Conservation (phyloP, 2,329 filamentous ascomycete species). For the Paecilomyces dactylethromorphus region DNA sequence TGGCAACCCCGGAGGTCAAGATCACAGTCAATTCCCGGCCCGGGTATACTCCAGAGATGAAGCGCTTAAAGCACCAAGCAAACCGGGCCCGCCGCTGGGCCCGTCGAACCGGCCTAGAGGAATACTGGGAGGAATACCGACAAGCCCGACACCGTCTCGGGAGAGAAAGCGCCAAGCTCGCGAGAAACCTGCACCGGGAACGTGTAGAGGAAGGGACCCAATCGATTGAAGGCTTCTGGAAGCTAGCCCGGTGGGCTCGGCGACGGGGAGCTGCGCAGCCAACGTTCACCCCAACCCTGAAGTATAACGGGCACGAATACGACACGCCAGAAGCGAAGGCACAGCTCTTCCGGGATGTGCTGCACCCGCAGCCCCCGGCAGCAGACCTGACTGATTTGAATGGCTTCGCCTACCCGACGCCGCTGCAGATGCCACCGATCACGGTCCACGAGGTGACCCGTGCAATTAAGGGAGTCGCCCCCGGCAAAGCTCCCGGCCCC, state of each 20-base stretch:
- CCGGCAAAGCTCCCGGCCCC: background rate
- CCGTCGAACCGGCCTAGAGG: background rate
- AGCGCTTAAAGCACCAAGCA: background rate
- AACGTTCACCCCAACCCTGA: constrained; percentile 3
- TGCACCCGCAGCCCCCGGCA: constrained; percentile 2
- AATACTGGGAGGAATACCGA: no score
- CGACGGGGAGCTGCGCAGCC: background rate
- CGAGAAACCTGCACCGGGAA: background rate
- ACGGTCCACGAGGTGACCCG: constrained; percentile 3
- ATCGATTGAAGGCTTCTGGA: background rate
- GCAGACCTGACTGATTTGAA: background rate
- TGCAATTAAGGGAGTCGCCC: background rate
- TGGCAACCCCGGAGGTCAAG: no score
- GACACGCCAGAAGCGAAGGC: constrained; percentile 2
- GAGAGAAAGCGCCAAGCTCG: background rate
- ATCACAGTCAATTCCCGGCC: no score
- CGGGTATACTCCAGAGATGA: background rate
- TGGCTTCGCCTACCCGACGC: background rate
- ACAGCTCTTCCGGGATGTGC: background rate
- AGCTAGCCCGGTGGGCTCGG: background rate
- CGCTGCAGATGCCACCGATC: background rate
- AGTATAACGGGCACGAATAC: background rate
- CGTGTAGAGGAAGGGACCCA: background rate
- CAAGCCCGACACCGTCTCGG: no score
- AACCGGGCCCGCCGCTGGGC: background rate